Conservation (phyloP, 306 rosid genomes). For the Vigna nakashimae region DNA sequence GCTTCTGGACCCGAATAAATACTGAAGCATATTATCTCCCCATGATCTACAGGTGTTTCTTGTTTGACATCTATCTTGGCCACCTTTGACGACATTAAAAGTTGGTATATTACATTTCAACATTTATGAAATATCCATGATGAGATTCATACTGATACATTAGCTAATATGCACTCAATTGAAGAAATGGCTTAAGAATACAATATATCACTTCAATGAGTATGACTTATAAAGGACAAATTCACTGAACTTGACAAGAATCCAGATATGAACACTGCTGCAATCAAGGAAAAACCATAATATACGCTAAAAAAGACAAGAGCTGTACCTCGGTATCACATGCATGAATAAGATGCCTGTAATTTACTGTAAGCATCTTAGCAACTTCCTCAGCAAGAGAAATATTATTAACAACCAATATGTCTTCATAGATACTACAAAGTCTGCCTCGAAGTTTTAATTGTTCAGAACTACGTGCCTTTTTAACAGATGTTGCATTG, state of each 20-base stretch:
- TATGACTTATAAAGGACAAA: slow-evolving; percentile 14
- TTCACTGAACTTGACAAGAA: slow-evolving; percentile 11
- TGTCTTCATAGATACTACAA: slow-evolving; percentile 66
- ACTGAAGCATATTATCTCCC: slow-evolving; percentile 94
- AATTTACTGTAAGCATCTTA: slow-evolving; percentile 69
- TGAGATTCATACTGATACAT: slow-evolving; percentile 12
- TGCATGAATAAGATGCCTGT: slow-evolving; percentile 91
- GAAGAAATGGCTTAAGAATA: slow-evolving; percentile 32
- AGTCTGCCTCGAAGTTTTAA: slow-evolving; percentile 59
- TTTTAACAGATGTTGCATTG: slow-evolving; percentile 31
- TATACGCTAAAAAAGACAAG: slow-evolving; percentile 21
- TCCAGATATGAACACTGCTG: slow-evolving; percentile 3
- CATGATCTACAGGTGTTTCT: slow-evolving; percentile 98
- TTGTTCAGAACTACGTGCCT: slow-evolving; percentile 30
- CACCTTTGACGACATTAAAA: slow-evolving; percentile 64
- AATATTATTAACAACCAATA: slow-evolving; percentile 73
- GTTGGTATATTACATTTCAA: slow-evolving; percentile 42
- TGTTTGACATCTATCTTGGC: slow-evolving; percentile 82
- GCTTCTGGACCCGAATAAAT: slow-evolving; percentile 90
- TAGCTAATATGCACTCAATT: slow-evolving; percentile 23
- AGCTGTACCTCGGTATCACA: slow-evolving; percentile 93
- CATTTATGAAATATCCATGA: slow-evolving; percentile 35
- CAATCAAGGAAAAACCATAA: slow-evolving; percentile 27
- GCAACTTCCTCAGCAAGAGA: slow-evolving; percentile 76
- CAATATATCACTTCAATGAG: slow-evolving; percentile 28